Evolutionary conservation across 164 flowering plant genomes (phyloP), one percentile per base, ranked within the genome.

Genomic region (Stephania cephalantha): DNA sequence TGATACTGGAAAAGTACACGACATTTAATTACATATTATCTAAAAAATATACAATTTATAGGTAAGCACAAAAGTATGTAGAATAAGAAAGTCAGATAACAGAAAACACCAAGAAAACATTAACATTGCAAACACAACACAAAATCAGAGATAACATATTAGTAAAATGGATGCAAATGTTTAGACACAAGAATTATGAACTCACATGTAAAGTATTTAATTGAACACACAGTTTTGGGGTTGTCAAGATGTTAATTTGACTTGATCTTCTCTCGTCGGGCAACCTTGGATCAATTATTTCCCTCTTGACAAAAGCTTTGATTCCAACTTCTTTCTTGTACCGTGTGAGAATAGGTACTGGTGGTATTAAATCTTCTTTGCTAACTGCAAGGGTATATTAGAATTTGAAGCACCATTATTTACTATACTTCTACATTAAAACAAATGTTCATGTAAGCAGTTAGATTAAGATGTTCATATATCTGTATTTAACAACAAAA

Each of bases 271-370:
- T 86, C 81, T 84, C 87, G 79, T 96, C 95, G 65, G 94, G 88
- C 71, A 89, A 77, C 85, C 88, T 86, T 69, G 88, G 84, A 74
- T 96, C 98, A 79, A 81, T 72, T 55, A 84, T 53, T 81, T 96
- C 98, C 85, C 90, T 94, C 86, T 91, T 96, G 44, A 94, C 95
- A 83, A 96, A 94, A 75, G 97, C 95, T 77, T 92, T 96, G 70
- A 96, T 89, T 81, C 93, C 99, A 87, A 75, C 73, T 82, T 92
- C 99, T 83, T 85, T 96, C 73, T 77, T 86, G 88, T 91, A 90
- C 79, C 99, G 83, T 13, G 99, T 94, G 66, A 96, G 93, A 75
- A 90, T 80, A 46, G 99, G 99, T 74, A 84, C 86, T 69, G 98
- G 98, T 74, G 99, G 99, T 82, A 94, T 83, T 78, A 96, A 75